Evolutionary conservation across 805 yeast species (phyloP).

Genomic region (Pichia pseudocactophila): DNA sequence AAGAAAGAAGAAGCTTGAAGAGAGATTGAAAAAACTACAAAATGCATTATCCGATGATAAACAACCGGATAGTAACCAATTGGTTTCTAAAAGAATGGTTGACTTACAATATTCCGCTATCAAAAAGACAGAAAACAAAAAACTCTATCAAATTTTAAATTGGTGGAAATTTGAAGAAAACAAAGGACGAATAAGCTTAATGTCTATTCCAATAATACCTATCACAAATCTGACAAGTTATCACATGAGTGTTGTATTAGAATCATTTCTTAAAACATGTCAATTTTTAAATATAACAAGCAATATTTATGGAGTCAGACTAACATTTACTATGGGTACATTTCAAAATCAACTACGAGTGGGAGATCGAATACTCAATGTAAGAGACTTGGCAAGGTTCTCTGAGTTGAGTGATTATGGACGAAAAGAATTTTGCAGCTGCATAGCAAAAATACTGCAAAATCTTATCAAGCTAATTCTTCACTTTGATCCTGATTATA

Average conservation of each 20-base stretch:
- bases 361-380: not conserved
- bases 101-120: no score
- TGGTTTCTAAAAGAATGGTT: not conserved
- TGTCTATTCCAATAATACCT: not conserved
- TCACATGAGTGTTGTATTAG: not conserved
- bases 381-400: not conserved
- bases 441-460: slow-evolving; percentile 15
- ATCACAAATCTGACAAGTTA: not conserved
- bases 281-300: not conserved
- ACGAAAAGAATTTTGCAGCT: not conserved
- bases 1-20: not conserved
- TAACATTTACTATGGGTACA: not conserved
- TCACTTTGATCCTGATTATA: slow-evolving; percentile 1
- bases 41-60: no score
- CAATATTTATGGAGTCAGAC: not conserved
- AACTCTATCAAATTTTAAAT: not conserved
- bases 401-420: not conserved
- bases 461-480: slow-evolving; percentile 13
- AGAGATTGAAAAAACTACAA: not conserved
- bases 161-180: slow-evolving; percentile 1
- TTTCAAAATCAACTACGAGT: not conserved
- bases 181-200: slow-evolving; percentile 1
- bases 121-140: not conserved
- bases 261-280: not conserved
- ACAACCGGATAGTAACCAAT: not conserved